Evolutionary conservation across 2,329 filamentous ascomycete genomes (phyloP), one percentile per base, ranked within the genome.

Genomic region (Penicillium oxalicum): DNA sequence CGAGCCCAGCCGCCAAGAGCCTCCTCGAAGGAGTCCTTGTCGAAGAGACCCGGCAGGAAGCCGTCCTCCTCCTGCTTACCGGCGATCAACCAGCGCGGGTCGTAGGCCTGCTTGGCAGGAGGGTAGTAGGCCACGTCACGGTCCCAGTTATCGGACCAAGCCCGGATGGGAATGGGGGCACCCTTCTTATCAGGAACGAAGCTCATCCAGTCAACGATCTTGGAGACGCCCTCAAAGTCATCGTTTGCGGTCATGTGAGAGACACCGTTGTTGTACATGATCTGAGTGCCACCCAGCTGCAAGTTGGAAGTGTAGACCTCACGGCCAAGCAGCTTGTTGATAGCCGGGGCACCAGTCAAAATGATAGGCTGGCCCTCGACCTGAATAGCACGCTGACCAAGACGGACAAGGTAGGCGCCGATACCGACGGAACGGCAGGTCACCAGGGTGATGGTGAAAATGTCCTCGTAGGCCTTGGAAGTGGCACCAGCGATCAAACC

Each of bases 251-350:
- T 96, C 88, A 97, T 91, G 77, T 98, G 93, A 24, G 93, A 97
- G 37, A 98, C 93, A 82, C 93, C 93, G 70, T 98, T 98, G 76
- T 88, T 91, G 83, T 98, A 97, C 93, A 98, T 98, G 80, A 98
- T 98, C 74, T 98, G 93, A n/a, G 93, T 98, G 62, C 93, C 93
- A 83, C 93, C 93, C 57, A 98, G 88, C 78, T 98, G 93, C 66
- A 98, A 75, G 80, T 98, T 98, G 52, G 93, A 97, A 25, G 93
- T 96, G 77, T 98, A 98, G 28, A 98, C 91, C 73, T 98, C 93
- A 61, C 94, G 90, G 64, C 93, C 93, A 52, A 98, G 83, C 63
- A 98, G 79, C 77, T 97, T 98, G 83, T 98, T 98, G 70, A 98
- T 86, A 51, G 93, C 93, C 57, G 89, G 88, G 42, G 93, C 93